Evolutionary conservation across 192 early-diverging fungal species (phyloP).

Genomic region (Umbelopsis vinacea): DNA sequence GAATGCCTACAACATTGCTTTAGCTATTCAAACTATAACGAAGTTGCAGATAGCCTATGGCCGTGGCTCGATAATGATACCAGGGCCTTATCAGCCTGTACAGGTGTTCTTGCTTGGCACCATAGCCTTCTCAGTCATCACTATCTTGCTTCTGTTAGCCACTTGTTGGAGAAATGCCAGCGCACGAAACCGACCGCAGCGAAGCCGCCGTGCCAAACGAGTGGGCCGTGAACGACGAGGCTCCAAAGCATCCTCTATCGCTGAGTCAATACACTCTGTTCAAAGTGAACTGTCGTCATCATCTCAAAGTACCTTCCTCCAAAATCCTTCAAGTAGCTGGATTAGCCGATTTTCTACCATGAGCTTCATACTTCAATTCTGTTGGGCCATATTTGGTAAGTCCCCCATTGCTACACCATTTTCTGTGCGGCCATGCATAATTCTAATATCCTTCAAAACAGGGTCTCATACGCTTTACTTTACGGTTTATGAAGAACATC

Average conservation of each 20-base stretch:
- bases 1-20: conserved; percentile 25
- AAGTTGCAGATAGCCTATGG: neutral
- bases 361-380: conserved; percentile 21
- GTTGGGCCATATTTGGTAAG: conserved; percentile 31
- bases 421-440: neutral
- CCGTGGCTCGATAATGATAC: neutral
- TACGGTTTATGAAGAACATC: neutral
- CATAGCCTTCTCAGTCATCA: conserved; percentile 18
- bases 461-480: conserved; percentile 18
- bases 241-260: conserved; percentile 7
- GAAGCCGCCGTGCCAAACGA: neutral
- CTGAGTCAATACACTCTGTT: neutral
- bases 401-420: neutral
- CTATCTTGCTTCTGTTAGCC: conserved; percentile 9
- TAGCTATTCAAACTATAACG: neutral
- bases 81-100: neutral
- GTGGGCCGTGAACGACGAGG: neutral
- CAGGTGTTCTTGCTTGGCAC: conserved; percentile 17
- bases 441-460: neutral
- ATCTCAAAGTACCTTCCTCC: neutral
- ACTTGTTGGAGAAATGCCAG: conserved; percentile 24
- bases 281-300: neutral
- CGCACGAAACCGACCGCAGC: neutral
- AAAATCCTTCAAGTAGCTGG: conserved; percentile 1
- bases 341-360: conserved; percentile 14